These are phyloP conservation scores for Mycena galopus DNA, from an alignment of 768 basidiomycete genomes.

Conservation along the genomic window DNA sequence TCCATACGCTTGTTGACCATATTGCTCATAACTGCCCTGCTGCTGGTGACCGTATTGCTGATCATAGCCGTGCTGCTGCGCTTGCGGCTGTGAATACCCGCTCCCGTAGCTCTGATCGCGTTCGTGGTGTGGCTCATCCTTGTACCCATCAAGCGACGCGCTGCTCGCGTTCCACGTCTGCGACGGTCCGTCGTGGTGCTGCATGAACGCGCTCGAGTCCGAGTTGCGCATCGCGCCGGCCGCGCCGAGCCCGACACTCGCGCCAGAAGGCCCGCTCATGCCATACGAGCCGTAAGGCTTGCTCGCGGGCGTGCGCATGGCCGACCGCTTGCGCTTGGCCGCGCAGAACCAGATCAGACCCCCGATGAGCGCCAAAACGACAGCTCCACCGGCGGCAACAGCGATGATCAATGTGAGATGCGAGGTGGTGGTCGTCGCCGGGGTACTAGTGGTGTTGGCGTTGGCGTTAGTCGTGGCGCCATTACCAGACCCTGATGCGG, in stretches of 20 bases:
- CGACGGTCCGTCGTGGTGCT: constrained; percentile 28
- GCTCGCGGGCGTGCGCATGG: constrained; percentile 25
- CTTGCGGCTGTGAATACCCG: background rate
- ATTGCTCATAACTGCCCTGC: background rate
- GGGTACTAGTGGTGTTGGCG: background rate
- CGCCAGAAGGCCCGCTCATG: constrained; percentile 23
- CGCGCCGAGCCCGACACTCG: constrained; percentile 24
- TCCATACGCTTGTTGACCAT: no score
- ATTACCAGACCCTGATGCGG: constrained; percentile 23
- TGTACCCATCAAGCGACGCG: constrained; percentile 16
- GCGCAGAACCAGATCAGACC: constrained; percentile 29
- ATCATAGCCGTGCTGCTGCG: background rate
- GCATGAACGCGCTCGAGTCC: constrained; percentile 32
- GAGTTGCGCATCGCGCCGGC: constrained; percentile 33
- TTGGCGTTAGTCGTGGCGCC: constrained; percentile 12
- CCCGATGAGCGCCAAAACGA: constrained; percentile 15
- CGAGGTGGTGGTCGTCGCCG: constrained; percentile 6
- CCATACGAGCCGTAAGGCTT: constrained; percentile 29
- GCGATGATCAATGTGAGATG: constrained; percentile 26
- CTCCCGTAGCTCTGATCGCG: constrained; percentile 19
- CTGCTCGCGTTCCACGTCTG: constrained; percentile 32
- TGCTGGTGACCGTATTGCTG: background rate
- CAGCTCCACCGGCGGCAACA: constrained; percentile 25
- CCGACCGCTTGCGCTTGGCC: constrained; percentile 22
- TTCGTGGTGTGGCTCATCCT: constrained; percentile 26